Evolutionary conservation across 345 rosid species (phyloP).

Genomic region (Limnanthes douglasii): DNA sequence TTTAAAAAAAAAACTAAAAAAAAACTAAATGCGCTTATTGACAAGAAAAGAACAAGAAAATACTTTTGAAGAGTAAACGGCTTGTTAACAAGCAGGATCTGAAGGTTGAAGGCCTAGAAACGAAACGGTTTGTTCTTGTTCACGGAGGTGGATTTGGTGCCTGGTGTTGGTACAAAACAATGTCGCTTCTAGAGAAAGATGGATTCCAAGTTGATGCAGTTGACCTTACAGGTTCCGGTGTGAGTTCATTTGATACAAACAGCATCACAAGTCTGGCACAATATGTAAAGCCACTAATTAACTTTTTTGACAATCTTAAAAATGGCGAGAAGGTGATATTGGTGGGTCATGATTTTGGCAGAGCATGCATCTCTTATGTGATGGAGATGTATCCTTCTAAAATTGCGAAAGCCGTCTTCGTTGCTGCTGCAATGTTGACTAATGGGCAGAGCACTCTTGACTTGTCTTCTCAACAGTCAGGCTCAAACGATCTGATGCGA

Average conservation of each 20-base stretch:
- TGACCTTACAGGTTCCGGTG: slow-evolving; percentile 54
- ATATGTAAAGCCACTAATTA: slow-evolving; percentile 69
- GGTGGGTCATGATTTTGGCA: slow-evolving; percentile 98
- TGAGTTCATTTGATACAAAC: slow-evolving; percentile 31
- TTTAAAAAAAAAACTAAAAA: too few relatives aligned
- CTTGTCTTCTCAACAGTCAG: slow-evolving; percentile 54
- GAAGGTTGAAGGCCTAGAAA: slow-evolving; percentile 28
- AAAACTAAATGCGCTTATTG: too few relatives aligned
- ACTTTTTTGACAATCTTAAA: slow-evolving; percentile 54
- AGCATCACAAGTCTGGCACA: slow-evolving; percentile 66
- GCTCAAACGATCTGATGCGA: slow-evolving; percentile 55
- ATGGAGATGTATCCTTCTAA: slow-evolving; percentile 78
- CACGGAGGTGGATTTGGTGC: slow-evolving; percentile 93
- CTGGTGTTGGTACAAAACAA: slow-evolving; percentile 82
- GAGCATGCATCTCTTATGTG: slow-evolving; percentile 70
- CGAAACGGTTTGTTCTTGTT: slow-evolving; percentile 45
- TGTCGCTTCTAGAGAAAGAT: slow-evolving; percentile 37
- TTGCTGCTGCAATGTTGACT: slow-evolving; percentile 82
- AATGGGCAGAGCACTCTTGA: slow-evolving; percentile 71
- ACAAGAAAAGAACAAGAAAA: too few relatives aligned
- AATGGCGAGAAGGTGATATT: slow-evolving; percentile 81
- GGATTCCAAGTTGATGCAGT: slow-evolving; percentile 49
- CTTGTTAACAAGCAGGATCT: too few relatives aligned
- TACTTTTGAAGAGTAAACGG: too few relatives aligned
- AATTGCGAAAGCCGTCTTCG: slow-evolving; percentile 64